phyloP scores from a whole-genome alignment of 768 basidiomycete species.

The Tylopilus subfusipes region DNA sequence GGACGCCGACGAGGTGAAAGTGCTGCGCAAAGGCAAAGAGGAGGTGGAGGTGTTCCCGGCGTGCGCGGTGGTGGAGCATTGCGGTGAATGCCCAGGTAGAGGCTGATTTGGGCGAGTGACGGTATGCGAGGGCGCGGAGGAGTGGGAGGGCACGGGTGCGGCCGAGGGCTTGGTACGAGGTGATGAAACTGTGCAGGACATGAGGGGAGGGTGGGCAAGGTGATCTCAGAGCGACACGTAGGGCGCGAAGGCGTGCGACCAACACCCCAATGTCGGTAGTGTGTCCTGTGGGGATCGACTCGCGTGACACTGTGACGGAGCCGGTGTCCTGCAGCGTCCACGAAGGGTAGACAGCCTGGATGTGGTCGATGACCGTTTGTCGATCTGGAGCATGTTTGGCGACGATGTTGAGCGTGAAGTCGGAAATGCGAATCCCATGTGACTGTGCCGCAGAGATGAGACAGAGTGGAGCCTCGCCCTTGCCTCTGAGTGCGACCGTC shows the following conservation, averaged over 20 bases:
- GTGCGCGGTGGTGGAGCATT: conserved; percentile 28
- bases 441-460: conserved; percentile 39
- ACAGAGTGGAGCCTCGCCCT: conserved; percentile 40
- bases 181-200: conserved; percentile 17
- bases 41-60: conserved; percentile 12
- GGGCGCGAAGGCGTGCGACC: conserved; percentile 20
- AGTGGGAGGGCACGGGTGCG: conserved; percentile 17
- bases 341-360: conserved; percentile 11
- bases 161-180: conserved; percentile 21
- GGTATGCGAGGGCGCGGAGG: conserved; percentile 20
- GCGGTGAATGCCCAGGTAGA: conserved; percentile 27
- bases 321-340: conserved; percentile 1
- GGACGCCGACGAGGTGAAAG: conserved; percentile 54
- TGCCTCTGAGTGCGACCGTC: conserved; percentile 37
- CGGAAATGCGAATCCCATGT: conserved; percentile 31
- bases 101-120: conserved; percentile 23
- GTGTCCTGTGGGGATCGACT: background rate
- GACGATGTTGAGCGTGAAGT: conserved; percentile 35
- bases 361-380: conserved; percentile 5
- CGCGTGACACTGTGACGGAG: background rate
- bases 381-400: conserved; percentile 24
- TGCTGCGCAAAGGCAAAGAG: conserved; percentile 46
- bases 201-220: conserved; percentile 20
- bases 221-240: conserved; percentile 25
- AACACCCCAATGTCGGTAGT: conserved; percentile 10